Conservation (phyloP, 768 basidiomycete genomes). For the Hygrocybe punicea region DNA sequence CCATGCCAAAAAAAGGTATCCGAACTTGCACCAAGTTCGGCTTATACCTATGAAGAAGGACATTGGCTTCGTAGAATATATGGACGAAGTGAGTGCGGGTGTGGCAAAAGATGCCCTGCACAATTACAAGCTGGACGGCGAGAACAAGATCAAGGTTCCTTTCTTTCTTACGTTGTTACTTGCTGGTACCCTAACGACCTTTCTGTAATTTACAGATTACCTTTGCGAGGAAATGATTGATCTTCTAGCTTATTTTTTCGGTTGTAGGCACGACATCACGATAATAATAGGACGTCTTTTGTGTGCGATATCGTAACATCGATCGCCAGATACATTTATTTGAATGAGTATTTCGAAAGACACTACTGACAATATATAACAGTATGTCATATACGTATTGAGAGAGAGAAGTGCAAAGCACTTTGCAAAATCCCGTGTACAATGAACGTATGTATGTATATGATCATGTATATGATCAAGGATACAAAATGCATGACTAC, state of each 20-base stretch:
- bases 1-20: slow-evolving; percentile 56
- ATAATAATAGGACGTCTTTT: no score
- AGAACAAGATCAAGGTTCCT: slow-evolving; percentile 99
- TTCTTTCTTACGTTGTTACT: no score
- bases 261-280: no score
- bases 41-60: slow-evolving; percentile 96
- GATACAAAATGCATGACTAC: slow-evolving; percentile 40
- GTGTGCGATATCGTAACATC: no score
- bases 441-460: not conserved
- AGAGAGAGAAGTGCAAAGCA: not conserved
- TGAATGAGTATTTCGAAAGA: no score
- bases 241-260: not conserved
- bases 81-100: slow-evolving; percentile 88
- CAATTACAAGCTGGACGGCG: slow-evolving; percentile 96
- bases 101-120: slow-evolving; percentile 94
- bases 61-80: slow-evolving; percentile 97
- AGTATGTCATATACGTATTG: no score
- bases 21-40: slow-evolving; percentile 95
- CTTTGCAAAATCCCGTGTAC: not conserved
- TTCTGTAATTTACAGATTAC: slow-evolving; percentile 55
- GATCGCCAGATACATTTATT: no score
- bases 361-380: no score
- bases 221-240: slow-evolving; percentile 65
- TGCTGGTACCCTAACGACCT: slow-evolving; percentile 23
- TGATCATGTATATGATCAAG: not conserved